Conservation (phyloP, 2,329 filamentous ascomycete species). For the Trichoderma endophyticum region DNA sequence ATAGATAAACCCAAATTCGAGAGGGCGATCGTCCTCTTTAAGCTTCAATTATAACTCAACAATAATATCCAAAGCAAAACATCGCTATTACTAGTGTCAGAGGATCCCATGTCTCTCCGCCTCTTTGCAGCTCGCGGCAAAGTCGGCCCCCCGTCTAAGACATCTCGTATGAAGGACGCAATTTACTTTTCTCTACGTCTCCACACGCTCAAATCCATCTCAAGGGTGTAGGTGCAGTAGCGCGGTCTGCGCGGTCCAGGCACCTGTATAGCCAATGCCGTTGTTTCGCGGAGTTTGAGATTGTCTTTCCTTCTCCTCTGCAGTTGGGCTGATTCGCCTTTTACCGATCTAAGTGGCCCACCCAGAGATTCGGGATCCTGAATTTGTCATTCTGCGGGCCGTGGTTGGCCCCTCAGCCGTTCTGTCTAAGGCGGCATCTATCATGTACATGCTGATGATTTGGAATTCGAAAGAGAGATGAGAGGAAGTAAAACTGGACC, state of each 20-base stretch:
- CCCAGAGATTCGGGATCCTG: neutral
- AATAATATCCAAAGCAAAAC: neutral
- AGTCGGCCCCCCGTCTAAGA: neutral
- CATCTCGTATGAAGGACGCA: constrained; percentile 1
- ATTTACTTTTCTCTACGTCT: constrained; percentile 1
- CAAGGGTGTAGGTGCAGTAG: constrained; percentile 6
- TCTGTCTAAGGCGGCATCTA: neutral
- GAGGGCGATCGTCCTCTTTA: neutral
- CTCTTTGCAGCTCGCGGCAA: neutral
- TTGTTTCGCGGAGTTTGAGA: neutral
- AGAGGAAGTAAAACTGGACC: too few relatives aligned
- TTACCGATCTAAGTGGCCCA: neutral
- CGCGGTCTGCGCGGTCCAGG: neutral
- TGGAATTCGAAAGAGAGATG: neutral
- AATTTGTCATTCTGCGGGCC: constrained; percentile 7
- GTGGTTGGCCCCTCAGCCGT: neutral
- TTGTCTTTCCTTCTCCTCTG: neutral
- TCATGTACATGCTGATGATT: neutral
- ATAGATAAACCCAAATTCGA: neutral
- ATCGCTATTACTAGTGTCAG: neutral
- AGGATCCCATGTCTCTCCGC: neutral
- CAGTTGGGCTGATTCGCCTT: neutral
- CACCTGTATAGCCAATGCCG: neutral
- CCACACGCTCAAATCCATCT: neutral
- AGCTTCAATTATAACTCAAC: neutral